phyloP scores from a whole-genome alignment of 1,284 basidiomycete species.

The Cerrena zonata region DNA sequence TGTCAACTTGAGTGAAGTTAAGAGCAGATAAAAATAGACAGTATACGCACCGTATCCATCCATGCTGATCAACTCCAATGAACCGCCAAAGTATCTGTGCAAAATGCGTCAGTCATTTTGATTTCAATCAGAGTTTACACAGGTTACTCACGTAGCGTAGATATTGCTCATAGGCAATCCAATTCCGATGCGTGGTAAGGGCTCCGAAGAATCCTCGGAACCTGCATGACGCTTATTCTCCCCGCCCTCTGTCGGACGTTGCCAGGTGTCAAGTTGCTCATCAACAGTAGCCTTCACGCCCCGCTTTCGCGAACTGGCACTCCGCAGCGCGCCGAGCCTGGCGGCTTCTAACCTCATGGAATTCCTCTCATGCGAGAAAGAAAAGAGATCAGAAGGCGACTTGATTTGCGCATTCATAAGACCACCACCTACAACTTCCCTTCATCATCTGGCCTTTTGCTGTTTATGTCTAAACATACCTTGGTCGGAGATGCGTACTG shows the following conservation, averaged over 20 bases:
- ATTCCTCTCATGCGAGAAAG: constrained; percentile 77
- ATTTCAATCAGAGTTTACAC: neutral
- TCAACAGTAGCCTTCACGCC: constrained; percentile 72
- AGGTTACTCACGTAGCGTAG: constrained; percentile 58
- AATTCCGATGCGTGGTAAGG: constrained; percentile 66
- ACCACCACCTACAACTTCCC: constrained; percentile 55
- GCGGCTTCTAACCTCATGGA: constrained; percentile 59
- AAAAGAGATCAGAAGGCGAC: constrained; percentile 69
- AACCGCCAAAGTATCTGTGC: constrained; percentile 73
- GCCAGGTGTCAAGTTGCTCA: constrained; percentile 60
- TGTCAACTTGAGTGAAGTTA: neutral
- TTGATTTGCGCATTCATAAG: constrained; percentile 48
- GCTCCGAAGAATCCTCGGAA: constrained; percentile 38
- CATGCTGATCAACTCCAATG: constrained; percentile 72
- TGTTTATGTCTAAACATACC: constrained; percentile 35
- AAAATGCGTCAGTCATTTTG: neutral
- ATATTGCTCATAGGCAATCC: constrained; percentile 83
- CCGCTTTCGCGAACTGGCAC: constrained; percentile 50
- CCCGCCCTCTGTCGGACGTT: constrained; percentile 26
- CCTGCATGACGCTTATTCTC: constrained; percentile 33
- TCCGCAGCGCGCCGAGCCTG: constrained; percentile 67
- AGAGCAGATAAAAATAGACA: neutral
- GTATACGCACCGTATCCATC: constrained; percentile 72
- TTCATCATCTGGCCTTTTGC: constrained; percentile 2
- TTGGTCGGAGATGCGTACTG: constrained; percentile 81